Evolutionary conservation across 495 filamentous ascomycete genomes (phyloP), one percentile per base, ranked within the genome.

Genomic region (Lasiosphaeria ovina): DNA sequence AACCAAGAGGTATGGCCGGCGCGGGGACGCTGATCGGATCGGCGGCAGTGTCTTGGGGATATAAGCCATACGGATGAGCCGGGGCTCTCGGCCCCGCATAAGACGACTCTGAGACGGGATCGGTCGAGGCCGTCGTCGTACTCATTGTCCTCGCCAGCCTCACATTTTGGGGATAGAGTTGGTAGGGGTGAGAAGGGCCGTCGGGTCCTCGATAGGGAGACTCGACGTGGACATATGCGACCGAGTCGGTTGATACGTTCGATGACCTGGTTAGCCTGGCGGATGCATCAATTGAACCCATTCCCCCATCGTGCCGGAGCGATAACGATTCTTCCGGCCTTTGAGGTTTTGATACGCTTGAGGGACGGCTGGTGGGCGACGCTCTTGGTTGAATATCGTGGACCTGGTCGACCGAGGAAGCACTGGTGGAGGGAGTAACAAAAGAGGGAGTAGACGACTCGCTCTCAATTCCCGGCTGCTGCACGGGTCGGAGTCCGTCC

Each of bases 111-210:
- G 80, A 72, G n/a, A 78, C 74, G n/a, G 73, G 71, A 17, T 52
- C 66, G 0, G 76, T 87, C 33, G 85, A 88, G 5, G 79, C 82
- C 34, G 86, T 92, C 42, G 81, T 79, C 35, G 83, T 72, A 70
- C 89, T 91, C 4, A 86, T 74, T 6, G 86, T 85, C 48, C 88
- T 83, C 58, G 86, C 82, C 4, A 77, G 36, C 49, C 85, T 79
- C 17, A 87, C 88, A 66, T 87, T 88, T 59, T 95, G 92, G 3
- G 87, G 76, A 66, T 95, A 96, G 85, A 94, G 87, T 44, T 83
- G 84, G 70, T 96, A 96, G 0, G 92, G 91, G 65, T 94, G 91
- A 47, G 89, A 88, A n/a, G 90, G 91, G n/a, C 86, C 86, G 38
- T 74, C 79, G 2, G 85, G 79, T 11, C 86, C 86, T 24, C 76